phyloP scores from a whole-genome alignment of 2,329 filamentous ascomycete genomes.

The Nigrospora oryzae region DNA sequence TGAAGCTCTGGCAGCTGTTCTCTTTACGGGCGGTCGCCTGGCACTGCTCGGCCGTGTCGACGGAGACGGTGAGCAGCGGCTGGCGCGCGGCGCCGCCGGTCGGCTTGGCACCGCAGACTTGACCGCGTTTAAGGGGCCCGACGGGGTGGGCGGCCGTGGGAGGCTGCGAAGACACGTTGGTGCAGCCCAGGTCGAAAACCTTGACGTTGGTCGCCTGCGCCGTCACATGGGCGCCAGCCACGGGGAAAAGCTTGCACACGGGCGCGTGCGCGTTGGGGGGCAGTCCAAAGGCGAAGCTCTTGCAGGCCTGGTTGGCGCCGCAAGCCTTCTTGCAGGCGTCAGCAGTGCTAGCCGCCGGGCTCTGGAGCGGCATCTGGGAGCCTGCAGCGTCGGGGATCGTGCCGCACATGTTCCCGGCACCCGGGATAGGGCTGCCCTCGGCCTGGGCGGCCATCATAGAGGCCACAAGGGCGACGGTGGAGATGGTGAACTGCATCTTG shows the following conservation, averaged over 20 bases:
- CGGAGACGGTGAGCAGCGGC: too few relatives aligned
- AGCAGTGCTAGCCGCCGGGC: not conserved
- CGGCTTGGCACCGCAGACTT: too few relatives aligned
- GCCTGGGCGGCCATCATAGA: slow-evolving; percentile 2
- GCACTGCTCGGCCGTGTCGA: too few relatives aligned
- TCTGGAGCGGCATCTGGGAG: not conserved
- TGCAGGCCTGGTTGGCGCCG: slow-evolving; percentile 1
- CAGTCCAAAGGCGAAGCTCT: slow-evolving; percentile 5
- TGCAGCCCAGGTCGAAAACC: slow-evolving; percentile 6
- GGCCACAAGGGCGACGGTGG: slow-evolving; percentile 4
- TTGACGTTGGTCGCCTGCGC: slow-evolving; percentile 4
- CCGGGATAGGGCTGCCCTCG: not conserved
- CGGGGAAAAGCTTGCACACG: slow-evolving; percentile 6
- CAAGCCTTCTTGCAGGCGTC: slow-evolving; percentile 3
- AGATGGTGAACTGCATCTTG: slow-evolving; percentile 5
- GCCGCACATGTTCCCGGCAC: not conserved
- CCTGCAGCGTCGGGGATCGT: not conserved
- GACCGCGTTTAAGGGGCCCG: too few relatives aligned
- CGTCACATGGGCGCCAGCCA: slow-evolving; percentile 4
- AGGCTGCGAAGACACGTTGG: too few relatives aligned
- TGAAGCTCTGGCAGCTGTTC: too few relatives aligned
- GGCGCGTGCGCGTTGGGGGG: slow-evolving; percentile 1
- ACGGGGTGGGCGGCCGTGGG: too few relatives aligned
- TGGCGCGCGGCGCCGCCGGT: too few relatives aligned
- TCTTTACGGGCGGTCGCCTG: too few relatives aligned